phyloP scores from a whole-genome alignment of 768 basidiomycete genomes.

The Lyophyllum decastes region DNA sequence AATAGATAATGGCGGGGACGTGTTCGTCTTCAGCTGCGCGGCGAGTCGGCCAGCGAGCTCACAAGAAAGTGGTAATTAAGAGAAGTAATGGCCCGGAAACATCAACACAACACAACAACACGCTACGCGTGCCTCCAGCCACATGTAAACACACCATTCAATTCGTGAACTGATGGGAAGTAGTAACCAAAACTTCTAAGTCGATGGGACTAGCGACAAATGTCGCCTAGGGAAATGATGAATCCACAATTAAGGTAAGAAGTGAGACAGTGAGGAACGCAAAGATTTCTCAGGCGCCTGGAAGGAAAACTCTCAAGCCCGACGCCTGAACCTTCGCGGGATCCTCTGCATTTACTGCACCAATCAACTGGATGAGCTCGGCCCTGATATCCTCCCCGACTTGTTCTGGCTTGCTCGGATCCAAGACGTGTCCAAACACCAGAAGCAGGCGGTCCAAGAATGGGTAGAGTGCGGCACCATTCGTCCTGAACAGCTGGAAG shows the following conservation, averaged over 20 bases:
- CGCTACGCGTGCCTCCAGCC: slow-evolving; percentile 11
- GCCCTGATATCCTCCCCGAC: slow-evolving; percentile 77
- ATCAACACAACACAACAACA: slow-evolving; percentile 33
- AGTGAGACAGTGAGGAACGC: slow-evolving; percentile 16
- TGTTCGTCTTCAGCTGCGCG: slow-evolving; percentile 36
- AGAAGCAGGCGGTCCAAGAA: slow-evolving; percentile 78
- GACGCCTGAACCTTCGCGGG: slow-evolving; percentile 81
- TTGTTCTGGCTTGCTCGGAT: slow-evolving; percentile 74
- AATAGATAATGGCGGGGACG: slow-evolving; percentile 50
- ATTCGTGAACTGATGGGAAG: slow-evolving; percentile 8
- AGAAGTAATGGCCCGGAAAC: slow-evolving; percentile 1
- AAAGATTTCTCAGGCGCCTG: slow-evolving; percentile 36
- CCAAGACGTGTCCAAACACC: slow-evolving; percentile 82
- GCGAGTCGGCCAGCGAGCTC: slow-evolving; percentile 66
- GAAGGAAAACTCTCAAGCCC: slow-evolving; percentile 62
- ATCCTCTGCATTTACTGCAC: slow-evolving; percentile 69
- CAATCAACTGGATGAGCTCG: slow-evolving; percentile 75
- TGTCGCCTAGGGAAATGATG: not conserved
- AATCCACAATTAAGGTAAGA: slow-evolving; percentile 14
- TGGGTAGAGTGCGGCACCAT: slow-evolving; percentile 67
- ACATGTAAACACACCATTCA: slow-evolving; percentile 5
- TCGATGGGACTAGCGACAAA: slow-evolving; percentile 1
- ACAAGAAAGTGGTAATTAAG: slow-evolving; percentile 18
- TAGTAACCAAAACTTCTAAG: slow-evolving; percentile 22
- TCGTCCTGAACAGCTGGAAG: slow-evolving; percentile 83